phyloP scores from a whole-genome alignment of 2,329 filamentous ascomycete genomes.

The Neofusicoccum sp. region DNA sequence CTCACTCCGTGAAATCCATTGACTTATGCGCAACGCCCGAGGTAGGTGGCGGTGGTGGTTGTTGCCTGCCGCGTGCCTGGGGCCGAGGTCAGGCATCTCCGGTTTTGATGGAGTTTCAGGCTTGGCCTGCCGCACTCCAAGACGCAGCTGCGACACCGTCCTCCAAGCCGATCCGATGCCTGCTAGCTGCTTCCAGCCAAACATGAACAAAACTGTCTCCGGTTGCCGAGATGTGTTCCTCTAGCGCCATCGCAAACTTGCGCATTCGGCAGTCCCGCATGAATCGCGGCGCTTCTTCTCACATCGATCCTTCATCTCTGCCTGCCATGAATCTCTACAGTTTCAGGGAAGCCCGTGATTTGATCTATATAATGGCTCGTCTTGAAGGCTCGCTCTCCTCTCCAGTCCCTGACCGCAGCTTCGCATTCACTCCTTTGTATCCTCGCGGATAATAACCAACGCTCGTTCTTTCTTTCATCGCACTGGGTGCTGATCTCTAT shows the following conservation, averaged over 20 bases:
- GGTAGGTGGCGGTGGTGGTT: neutral
- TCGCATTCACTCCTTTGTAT: neutral
- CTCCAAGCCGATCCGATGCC: neutral
- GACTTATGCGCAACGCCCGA: too few species aligned
- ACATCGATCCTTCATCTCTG: neutral
- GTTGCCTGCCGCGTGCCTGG: neutral
- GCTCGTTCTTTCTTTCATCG: neutral
- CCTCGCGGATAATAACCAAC: too few species aligned
- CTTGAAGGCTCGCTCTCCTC: too few species aligned
- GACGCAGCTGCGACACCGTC: neutral
- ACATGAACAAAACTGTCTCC: neutral
- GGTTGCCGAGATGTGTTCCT: neutral
- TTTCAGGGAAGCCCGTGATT: neutral
- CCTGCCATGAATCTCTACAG: neutral
- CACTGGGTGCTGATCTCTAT: neutral
- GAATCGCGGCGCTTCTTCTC: neutral
- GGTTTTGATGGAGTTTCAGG: slow-evolving; percentile 3
- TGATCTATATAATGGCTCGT: neutral
- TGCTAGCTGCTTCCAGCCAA: neutral
- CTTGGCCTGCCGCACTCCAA: neutral
- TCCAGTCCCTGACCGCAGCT: neutral
- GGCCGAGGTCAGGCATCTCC: neutral
- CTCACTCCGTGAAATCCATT: neutral
- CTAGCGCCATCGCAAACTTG: neutral
- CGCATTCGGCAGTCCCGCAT: neutral